phyloP scores from a whole-genome alignment of 805 yeast species.

The Suhomyces sp. region DNA sequence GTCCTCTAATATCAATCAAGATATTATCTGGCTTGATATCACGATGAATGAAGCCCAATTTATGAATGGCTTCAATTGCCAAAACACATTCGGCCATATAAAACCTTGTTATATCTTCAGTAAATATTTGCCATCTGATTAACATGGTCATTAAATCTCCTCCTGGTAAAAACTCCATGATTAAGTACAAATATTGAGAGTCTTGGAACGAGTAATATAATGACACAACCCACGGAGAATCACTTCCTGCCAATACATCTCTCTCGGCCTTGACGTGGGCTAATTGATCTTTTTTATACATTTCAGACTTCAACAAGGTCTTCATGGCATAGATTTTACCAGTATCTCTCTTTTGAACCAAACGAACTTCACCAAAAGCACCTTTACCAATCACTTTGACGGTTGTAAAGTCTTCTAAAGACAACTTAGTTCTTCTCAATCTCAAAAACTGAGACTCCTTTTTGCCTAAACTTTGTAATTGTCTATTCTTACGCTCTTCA shows the following conservation, averaged over 20 bases:
- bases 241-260: conserved; percentile 88
- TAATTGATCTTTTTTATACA: conserved; percentile 90
- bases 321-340: conserved; percentile 95
- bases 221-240: conserved; percentile 86
- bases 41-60: conserved; percentile 90
- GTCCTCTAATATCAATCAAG: conserved; percentile 75
- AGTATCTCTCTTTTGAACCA: conserved; percentile 89
- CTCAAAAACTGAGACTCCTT: conserved; percentile 86
- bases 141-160: conserved; percentile 94
- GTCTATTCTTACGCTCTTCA: conserved; percentile 82
- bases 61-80: conserved; percentile 92
- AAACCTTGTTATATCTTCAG: conserved; percentile 89
- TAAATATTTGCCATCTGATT: conserved; percentile 89
- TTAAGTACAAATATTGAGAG: conserved; percentile 54
- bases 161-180: conserved; percentile 53
- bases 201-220: conserved; percentile 82
- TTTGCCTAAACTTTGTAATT: conserved; percentile 76
- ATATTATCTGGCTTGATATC: conserved; percentile 98
- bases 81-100: conserved; percentile 95
- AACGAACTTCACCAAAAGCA: conserved; percentile 94
- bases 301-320: conserved; percentile 83
- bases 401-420: conserved; percentile 80
- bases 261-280: conserved; percentile 96
- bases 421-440: conserved; percentile 76
- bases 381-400: conserved; percentile 94